Evolutionary conservation across 768 basidiomycete genomes (phyloP).

Genomic region (Tulasnella sp.): DNA sequence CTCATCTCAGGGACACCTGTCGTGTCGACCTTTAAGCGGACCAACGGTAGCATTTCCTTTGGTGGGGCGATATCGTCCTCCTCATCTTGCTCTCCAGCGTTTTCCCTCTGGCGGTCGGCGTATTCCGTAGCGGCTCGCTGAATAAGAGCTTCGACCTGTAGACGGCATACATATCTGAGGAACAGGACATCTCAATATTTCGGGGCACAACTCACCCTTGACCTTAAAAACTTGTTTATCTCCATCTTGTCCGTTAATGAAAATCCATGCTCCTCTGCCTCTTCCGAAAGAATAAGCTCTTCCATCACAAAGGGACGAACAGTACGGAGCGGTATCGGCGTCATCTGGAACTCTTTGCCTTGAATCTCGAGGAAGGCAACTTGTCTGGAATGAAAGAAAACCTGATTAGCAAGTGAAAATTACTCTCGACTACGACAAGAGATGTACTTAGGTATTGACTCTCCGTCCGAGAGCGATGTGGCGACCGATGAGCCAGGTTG

Average conservation of each 20-base stretch:
- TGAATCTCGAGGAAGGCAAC: slow-evolving; percentile 88
- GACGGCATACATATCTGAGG: neutral
- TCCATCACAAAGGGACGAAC: slow-evolving; percentile 94
- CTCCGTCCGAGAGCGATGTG: slow-evolving; percentile 91
- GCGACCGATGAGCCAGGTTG: slow-evolving; percentile 97
- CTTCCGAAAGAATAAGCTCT: slow-evolving; percentile 73
- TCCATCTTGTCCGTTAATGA: slow-evolving; percentile 80
- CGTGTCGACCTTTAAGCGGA: slow-evolving; percentile 90
- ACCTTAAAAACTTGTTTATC: slow-evolving; percentile 78
- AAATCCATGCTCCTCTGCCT: slow-evolving; percentile 74
- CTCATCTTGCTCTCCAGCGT: slow-evolving; percentile 63
- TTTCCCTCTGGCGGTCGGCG: slow-evolving; percentile 71
- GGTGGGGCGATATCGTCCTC: slow-evolving; percentile 45
- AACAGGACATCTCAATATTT: neutral
- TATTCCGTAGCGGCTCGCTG: slow-evolving; percentile 74
- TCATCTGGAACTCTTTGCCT: slow-evolving; percentile 83
- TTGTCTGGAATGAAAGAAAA: slow-evolving; percentile 60
- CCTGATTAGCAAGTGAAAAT: neutral
- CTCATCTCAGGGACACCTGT: slow-evolving; percentile 89
- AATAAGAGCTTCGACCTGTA: slow-evolving; percentile 77
- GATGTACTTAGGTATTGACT: slow-evolving; percentile 83
- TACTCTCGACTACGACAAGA: neutral
- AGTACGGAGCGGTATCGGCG: slow-evolving; percentile 83
- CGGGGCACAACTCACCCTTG: slow-evolving; percentile 52
- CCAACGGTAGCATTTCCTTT: slow-evolving; percentile 78